These are phyloP conservation scores for Apiotrichum siamense DNA, from an alignment of 1,284 basidiomycete species.

Conservation along the genomic window DNA sequence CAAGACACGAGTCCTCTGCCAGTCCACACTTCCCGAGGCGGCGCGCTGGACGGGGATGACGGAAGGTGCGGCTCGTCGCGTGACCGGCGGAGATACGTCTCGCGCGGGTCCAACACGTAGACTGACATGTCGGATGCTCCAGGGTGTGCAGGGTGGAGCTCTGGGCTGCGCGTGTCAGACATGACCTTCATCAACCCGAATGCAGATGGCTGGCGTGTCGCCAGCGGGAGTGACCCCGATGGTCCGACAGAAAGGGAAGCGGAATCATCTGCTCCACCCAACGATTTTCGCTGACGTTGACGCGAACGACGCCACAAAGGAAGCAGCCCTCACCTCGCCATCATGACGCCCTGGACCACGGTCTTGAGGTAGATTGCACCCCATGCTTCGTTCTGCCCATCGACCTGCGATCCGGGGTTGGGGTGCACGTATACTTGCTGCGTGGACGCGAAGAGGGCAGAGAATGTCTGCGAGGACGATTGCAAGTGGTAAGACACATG, in stretches of 20 bases:
- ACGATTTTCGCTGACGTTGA: too few relatives aligned
- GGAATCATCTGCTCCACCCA: background rate
- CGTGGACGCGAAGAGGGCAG: slow-evolving; percentile 28
- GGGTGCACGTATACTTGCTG: slow-evolving; percentile 44
- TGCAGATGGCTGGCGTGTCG: too few relatives aligned
- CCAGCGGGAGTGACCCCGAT: too few relatives aligned
- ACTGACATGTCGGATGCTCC: slow-evolving; percentile 35
- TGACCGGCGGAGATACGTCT: slow-evolving; percentile 35
- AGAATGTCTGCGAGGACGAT: slow-evolving; percentile 32
- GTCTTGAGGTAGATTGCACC: slow-evolving; percentile 44
- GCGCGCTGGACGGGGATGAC: slow-evolving; percentile 6
- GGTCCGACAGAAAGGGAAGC: background rate
- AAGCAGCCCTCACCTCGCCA: slow-evolving; percentile 32
- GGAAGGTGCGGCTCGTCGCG: slow-evolving; percentile 21
- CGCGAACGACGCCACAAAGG: too few relatives aligned
- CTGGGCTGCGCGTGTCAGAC: slow-evolving; percentile 27
- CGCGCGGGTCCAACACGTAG: slow-evolving; percentile 43
- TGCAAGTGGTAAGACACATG: slow-evolving; percentile 41
- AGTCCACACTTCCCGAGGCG: slow-evolving; percentile 36
- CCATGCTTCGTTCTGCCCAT: slow-evolving; percentile 34
- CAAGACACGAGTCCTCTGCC: slow-evolving; percentile 41
- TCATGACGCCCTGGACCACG: slow-evolving; percentile 38
- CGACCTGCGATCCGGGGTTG: slow-evolving; percentile 18
- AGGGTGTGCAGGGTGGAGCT: slow-evolving; percentile 32
- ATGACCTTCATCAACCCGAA: too few relatives aligned